Base-by-base conservation (phyloP, 2,329 filamentous ascomycete genomes). In the Pseudocercospora macadamiae region DNA sequence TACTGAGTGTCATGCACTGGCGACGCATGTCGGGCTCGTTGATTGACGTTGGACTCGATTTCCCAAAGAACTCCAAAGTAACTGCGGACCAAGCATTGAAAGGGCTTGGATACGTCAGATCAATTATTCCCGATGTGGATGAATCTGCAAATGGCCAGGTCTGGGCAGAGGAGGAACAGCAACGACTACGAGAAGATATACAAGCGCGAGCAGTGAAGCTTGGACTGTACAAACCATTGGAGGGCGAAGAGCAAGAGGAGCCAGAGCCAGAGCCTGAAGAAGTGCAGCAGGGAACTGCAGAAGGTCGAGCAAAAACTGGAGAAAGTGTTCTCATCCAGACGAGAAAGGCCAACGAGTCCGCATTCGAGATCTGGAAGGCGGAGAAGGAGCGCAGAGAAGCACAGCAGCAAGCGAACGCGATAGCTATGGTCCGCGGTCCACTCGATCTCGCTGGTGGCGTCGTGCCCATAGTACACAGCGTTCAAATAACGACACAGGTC, bases 1-100 rank as follows among this genome's bases (percentile, higher is more conserved):
- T 75, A 8, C 55, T 76, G n/a, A 68, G 65, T 14, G 67, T 75
- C 3, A 67, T 75, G 65, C 66, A 76, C 53, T 75, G 72, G 66
- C 65, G 74, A 32, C 64, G 74, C 28, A 58, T 70, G 51, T 74
- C 71, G 5, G 74, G 74, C 2, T 69, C 71, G n/a, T 61, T 76
- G 37, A 74, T 75, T 14, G 73, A 76, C 54, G 55, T 66, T 8
- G 72, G 73, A 7, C 21, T 74, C 26, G 64, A 68, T 12, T 74
- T 75, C 45, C 68, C 72, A 1, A 45, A 39, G 3, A 54, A 61
- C 14, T 67, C 62, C 18, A 62, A 61, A 3, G 66, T 75, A 6
- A 62, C 62, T 1, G 48, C 58, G 18, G 64, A 67, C 19, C 66
- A 70, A 37, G 71, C 72, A 19, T 55, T 69, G 47, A 67, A 63